These are phyloP conservation scores for Aspergillus sp. DNA, from an alignment of 2,329 filamentous ascomycete genomes.

Conservation along the genomic window DNA sequence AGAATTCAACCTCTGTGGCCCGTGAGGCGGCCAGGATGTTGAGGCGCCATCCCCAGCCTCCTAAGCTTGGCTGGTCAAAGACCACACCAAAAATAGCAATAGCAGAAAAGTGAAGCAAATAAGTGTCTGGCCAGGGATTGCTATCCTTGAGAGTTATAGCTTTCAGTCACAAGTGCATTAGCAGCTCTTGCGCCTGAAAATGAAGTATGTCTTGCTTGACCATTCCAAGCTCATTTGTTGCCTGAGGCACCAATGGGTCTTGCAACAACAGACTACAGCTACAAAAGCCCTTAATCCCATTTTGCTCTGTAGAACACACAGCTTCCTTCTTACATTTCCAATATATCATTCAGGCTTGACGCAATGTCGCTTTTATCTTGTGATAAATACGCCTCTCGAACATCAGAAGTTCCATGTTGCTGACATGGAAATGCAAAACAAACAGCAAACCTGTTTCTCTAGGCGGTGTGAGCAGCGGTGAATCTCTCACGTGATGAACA, in stretches of 20 bases:
- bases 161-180: not conserved
- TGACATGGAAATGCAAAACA: constrained; percentile 8
- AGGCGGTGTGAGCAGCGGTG: constrained; percentile 27
- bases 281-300: not conserved
- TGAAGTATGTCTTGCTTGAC: not conserved
- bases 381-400: too few relatives aligned
- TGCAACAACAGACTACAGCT: not conserved
- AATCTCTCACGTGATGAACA: constrained; percentile 26
- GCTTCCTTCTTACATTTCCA: not conserved
- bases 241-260: not conserved
- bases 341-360: not conserved
- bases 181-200: not conserved
- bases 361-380: not conserved
- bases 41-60: not conserved
- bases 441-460: constrained; percentile 10
- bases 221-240: not conserved
- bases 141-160: not conserved
- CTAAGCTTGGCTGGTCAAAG: not conserved
- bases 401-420: not conserved
- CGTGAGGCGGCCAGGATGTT: not conserved
- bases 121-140: not conserved
- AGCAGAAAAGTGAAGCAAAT: not conserved
- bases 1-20: not conserved
- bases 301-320: not conserved
- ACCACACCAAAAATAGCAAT: not conserved